These are phyloP conservation scores for Crepidotus sp. DNA, from an alignment of 1,284 basidiomycete genomes.

Conservation along the genomic window DNA sequence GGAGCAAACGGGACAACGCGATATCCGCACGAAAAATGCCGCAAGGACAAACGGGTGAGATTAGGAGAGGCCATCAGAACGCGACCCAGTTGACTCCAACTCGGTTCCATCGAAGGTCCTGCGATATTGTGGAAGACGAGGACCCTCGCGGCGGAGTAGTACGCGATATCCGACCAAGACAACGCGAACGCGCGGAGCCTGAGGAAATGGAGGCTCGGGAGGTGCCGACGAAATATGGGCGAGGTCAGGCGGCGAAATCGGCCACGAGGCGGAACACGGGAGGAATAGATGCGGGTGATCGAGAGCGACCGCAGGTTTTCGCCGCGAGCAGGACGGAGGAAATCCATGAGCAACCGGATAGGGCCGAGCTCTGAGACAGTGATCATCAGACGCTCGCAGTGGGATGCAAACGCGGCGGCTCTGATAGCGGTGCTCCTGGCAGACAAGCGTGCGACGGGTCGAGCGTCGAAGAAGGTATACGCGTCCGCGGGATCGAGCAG, in stretches of 20 bases:
- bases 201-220: not conserved
- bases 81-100: not conserved
- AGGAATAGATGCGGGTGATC: not conserved
- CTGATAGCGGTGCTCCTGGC: not conserved
- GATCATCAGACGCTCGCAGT: not conserved
- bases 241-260: not conserved
- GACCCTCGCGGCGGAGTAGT: not conserved
- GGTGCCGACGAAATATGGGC: not conserved
- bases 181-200: not conserved
- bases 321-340: not conserved
- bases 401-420: not conserved
- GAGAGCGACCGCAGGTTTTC: not conserved
- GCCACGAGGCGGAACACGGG: not conserved
- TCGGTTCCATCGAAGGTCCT: not conserved
- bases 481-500: not conserved
- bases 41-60: not conserved
- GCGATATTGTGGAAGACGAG: not conserved
- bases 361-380: not conserved
- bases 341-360: not conserved
- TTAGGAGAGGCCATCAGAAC: not conserved
- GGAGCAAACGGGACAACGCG: rapidly evolving
- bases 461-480: too few species aligned
- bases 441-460: too few species aligned
- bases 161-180: not conserved
- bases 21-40: not conserved